Base-by-base conservation (phyloP, 129 eudicot genomes). In the Dittrichia graveolens region DNA sequence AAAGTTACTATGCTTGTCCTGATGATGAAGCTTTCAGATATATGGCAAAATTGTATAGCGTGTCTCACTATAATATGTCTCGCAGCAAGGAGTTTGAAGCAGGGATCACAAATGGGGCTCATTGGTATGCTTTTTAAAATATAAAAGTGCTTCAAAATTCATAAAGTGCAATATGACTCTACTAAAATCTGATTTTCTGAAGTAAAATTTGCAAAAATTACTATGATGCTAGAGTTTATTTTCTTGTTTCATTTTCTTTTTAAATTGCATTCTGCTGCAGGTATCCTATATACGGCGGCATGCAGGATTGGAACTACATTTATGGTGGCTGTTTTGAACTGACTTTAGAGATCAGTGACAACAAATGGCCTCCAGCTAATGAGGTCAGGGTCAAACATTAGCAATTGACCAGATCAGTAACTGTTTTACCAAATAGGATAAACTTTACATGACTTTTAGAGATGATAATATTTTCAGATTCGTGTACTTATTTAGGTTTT, bases 261-360 rank as follows among this genome's bases (percentile, higher is more conserved):
- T 47, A 5, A 55, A 44, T 72, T 56, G 16, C 7, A 15, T 69
- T 74, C 15, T 81, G 71, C 59, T 86, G 56, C 59, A 93, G 98
- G 98, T 94, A 94, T 81, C 98, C 98, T 35, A 87, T 94, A 54
- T 94, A 94, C 72, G 98, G 98, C 56, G 98, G 98, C 44, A 94
- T 94, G 98, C 98, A 94, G 84, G 98, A 90, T 58, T 94, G 97
- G 97, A 94, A 94, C 75, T 90, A 94, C 74, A 83, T 94, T 9
- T 78, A 82, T 62, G 82, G 72, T 67, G 91, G 86, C 39, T 94
- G 98, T 81, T 86, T 94, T 75, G 98, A 94, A 76, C 75, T 94
- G 65, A 94, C 98, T 3, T 81, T 94, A 78, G 98, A 94, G 82
- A 82, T 94, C 52, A 90, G 93, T 81, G 96, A 90, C 81, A 56